Conservation (phyloP, 306 rosid species). For the Gastrolobium bilobum region DNA sequence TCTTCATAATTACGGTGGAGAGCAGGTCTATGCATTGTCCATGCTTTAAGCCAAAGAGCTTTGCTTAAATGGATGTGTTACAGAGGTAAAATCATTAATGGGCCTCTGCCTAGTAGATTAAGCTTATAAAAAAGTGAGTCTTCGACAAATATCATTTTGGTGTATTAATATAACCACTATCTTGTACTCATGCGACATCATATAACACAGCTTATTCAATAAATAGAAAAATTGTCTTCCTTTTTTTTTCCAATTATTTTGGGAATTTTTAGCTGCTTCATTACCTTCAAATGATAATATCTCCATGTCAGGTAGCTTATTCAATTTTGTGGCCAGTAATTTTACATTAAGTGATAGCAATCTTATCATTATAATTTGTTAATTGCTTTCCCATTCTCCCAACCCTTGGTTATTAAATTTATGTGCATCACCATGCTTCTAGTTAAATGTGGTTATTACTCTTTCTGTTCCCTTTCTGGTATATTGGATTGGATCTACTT, state of each 20-base stretch:
- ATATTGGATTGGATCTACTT: slow-evolving; percentile 26
- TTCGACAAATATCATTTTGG: slow-evolving; percentile 20
- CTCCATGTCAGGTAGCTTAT: not conserved
- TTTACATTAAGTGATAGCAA: not conserved
- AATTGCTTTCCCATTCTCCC: not conserved
- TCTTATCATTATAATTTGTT: slow-evolving; percentile 9
- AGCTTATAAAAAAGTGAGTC: not conserved
- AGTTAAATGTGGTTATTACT: slow-evolving; percentile 3
- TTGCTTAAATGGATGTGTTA: slow-evolving; percentile 2
- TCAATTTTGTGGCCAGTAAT: not conserved
- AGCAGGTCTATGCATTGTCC: not conserved
- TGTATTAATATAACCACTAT: not conserved
- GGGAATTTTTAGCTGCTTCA: not conserved
- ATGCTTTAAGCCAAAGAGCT: not conserved
- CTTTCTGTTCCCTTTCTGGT: slow-evolving; percentile 24
- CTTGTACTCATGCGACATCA: not conserved
- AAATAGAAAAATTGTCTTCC: not conserved
- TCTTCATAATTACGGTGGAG: not conserved
- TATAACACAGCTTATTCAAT: not conserved
- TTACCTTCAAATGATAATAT: not conserved
- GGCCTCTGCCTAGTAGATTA: not conserved
- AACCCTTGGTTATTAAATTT: slow-evolving; percentile 1
- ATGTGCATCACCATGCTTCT: slow-evolving; percentile 23
- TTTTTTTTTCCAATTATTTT: not conserved
- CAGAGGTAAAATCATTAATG: slow-evolving; percentile 9